Evolutionary conservation across 106 monocot species (phyloP).

Genomic region (Dioscorea alata): DNA sequence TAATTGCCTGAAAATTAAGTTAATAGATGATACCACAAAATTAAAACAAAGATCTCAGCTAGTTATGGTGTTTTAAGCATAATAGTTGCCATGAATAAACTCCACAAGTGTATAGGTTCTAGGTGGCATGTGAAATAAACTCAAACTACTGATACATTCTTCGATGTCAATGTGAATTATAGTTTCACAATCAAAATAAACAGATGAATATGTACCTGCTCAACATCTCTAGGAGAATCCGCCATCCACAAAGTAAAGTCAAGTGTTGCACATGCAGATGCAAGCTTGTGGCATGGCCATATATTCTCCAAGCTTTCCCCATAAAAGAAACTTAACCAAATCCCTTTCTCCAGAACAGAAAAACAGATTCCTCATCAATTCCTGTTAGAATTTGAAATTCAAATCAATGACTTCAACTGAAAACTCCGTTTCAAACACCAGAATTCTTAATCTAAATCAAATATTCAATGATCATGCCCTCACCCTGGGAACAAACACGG

Average conservation of each 20-base stretch:
- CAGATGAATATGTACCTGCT: background rate
- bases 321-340: background rate
- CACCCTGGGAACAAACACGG: background rate
- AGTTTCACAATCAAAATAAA: background rate
- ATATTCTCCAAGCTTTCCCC: background rate
- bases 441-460: background rate
- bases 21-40: background rate
- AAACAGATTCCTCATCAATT: background rate
- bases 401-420: background rate
- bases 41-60: background rate
- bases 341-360: background rate
- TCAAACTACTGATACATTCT: background rate
- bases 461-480: background rate
- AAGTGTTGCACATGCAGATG: background rate
- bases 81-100: background rate
- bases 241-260: slow-evolving; percentile 15
- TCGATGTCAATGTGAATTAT: background rate
- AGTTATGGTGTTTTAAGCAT: background rate
- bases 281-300: background rate
- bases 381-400: background rate
- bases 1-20: slow-evolving; percentile 25
- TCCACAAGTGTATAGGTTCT: background rate
- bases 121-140: background rate
- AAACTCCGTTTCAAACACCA: background rate
- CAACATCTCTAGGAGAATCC: slow-evolving; percentile 17